Evolutionary conservation across 139 green algal species (phyloP).

Genomic region (Chlorella sp.): DNA sequence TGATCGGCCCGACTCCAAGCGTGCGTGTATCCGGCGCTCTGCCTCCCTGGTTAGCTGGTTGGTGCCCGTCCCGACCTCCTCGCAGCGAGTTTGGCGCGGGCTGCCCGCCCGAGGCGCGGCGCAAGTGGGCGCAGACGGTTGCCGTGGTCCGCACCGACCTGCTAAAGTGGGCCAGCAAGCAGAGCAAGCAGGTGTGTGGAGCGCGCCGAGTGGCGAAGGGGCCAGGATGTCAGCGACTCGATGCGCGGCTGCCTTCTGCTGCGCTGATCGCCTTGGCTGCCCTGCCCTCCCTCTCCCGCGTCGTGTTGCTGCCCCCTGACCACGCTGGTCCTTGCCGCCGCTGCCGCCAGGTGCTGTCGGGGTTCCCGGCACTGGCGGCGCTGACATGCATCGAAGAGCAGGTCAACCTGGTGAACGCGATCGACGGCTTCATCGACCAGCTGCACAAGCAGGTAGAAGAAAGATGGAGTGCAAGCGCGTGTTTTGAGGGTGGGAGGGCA

Average conservation of each 20-base stretch:
- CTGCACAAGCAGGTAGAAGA: conserved; percentile 63
- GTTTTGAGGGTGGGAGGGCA: background rate
- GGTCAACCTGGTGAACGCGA: conserved; percentile 39
- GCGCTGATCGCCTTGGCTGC: no score
- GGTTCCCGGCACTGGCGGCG: conserved; percentile 71
- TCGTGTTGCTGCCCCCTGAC: background rate
- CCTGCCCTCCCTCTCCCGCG: background rate
- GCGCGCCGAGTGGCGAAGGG: no score
- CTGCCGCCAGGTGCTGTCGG: conserved; percentile 30
- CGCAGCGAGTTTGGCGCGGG: conserved; percentile 31
- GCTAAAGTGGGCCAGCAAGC: conserved; percentile 71
- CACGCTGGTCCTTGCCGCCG: background rate
- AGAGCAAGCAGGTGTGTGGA: conserved; percentile 64
- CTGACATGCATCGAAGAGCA: conserved; percentile 79
- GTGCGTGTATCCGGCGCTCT: no score
- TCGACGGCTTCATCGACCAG: conserved; percentile 68
- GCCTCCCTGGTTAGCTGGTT: no score
- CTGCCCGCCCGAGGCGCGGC: conserved; percentile 10
- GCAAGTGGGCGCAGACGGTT: conserved; percentile 49
- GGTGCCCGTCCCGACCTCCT: no score
- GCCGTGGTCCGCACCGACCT: conserved; percentile 55
- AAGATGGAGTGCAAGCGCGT: background rate
- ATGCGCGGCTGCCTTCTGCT: no score
- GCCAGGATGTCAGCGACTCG: no score
- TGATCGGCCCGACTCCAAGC: no score